Conservation (phyloP, 2,329 filamentous ascomycete genomes). For the Sclerotinia minor region DNA sequence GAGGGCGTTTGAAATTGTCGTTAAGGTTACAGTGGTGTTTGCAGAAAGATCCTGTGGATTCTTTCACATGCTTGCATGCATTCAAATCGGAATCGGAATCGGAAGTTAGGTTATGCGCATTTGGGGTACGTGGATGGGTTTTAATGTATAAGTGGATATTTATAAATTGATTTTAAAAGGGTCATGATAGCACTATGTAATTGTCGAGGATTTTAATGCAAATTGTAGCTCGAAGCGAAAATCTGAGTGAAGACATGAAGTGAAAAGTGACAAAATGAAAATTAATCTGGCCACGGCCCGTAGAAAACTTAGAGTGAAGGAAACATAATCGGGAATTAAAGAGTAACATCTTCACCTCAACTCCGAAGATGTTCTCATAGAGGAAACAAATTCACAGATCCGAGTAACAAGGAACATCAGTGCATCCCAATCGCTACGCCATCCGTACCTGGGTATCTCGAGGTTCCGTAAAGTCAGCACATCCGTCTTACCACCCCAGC, state of each 20-base stretch:
- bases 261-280: background rate
- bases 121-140: background rate
- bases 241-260: background rate
- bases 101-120: background rate
- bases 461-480: background rate
- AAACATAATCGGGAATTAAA: background rate
- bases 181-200: background rate
- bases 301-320: background rate
- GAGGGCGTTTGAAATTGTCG: background rate
- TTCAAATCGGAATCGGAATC: background rate
- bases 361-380: background rate
- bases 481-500: background rate
- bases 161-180: background rate
- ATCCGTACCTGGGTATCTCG: background rate
- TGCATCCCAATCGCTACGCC: background rate
- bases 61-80: background rate
- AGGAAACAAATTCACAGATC: background rate
- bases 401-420: background rate
- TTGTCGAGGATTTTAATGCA: background rate
- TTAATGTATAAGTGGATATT: background rate
- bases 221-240: background rate
- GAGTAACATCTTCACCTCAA: too few species aligned
- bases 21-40: constrained; percentile 7
- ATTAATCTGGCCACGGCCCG: background rate
- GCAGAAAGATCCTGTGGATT: background rate